Evolutionary conservation across 2,329 filamentous ascomycete species (phyloP), one percentile per base, ranked within the genome.

Genomic region (Coniella vitis): DNA sequence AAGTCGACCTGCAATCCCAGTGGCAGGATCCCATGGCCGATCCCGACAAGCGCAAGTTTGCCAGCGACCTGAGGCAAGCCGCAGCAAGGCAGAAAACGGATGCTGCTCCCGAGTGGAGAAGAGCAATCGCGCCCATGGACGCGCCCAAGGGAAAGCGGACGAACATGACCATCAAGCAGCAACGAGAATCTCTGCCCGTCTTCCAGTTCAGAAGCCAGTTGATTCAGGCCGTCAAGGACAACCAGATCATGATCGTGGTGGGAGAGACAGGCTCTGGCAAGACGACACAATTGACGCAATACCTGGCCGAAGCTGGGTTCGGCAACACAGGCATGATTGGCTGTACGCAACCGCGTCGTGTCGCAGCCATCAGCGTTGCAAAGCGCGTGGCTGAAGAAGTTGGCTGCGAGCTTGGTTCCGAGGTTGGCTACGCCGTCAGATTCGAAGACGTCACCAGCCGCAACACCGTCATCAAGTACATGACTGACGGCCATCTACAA

Each of bases 401-500:
- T 51, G 91, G 93, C 14, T 96, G 91, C 59, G 78, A 84, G 55
- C 76, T 97, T 12, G 93, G 93, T 31, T 83, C 90, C 48, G 90
- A 96, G 64, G 91, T 98, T 54, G 93, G 93, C 47, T 98, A 98
- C 65, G 95, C 87, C 7, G 95, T 98, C 62, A 88, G 93, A 64
- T 98, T 98, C 63, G 93, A 98, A 62, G 93, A 98, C 68, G 87
- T 84, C 63, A 96, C 91, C 0, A 87, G 84, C 55, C 82, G 88
- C 2, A 78, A 84, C 16, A 98, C 93, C 1, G 88, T 84, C 62
- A 95, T 98, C 72, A 98, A 98, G 71, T 98, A 98, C 71, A 96
- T 98, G 91, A 98, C 93, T 14, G 93, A 98, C 61, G 93, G 93
- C 67, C 97, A 97, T 87, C 79, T 98, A 64, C 84, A 96, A 69